Evolutionary conservation across 2,329 filamentous ascomycete genomes (phyloP).

Genomic region (Ramichloridium luteum): DNA sequence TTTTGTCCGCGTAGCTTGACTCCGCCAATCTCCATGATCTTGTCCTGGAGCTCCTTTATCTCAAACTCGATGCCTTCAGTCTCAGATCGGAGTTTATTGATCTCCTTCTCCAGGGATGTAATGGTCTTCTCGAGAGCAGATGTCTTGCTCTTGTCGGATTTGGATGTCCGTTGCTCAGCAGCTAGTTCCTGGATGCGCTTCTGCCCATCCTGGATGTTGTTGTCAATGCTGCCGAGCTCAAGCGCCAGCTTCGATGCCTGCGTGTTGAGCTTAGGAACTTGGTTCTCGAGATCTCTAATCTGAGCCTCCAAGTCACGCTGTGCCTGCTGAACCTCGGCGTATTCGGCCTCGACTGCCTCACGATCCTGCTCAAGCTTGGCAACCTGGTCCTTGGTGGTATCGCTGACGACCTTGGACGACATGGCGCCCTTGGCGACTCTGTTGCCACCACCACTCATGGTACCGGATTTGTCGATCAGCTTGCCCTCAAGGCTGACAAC

Average conservation of each 20-base stretch:
- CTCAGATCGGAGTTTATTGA: conserved; percentile 67
- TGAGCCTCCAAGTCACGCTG: conserved; percentile 66
- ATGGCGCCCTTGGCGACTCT: conserved; percentile 85
- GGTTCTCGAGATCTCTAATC: conserved; percentile 58
- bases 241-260: conserved; percentile 82
- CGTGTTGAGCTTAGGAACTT: conserved; percentile 76
- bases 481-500: conserved; percentile 93
- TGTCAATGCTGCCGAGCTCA: conserved; percentile 75
- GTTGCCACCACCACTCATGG: conserved; percentile 93
- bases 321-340: conserved; percentile 72
- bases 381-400: conserved; percentile 80
- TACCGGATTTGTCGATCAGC: conserved; percentile 94
- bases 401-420: conserved; percentile 88
- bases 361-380: conserved; percentile 75
- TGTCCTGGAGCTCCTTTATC: conserved; percentile 84
- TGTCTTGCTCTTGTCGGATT: conserved; percentile 65
- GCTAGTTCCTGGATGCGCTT: conserved; percentile 75
- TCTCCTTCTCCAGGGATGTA: conserved; percentile 58
- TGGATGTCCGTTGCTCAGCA: conserved; percentile 68
- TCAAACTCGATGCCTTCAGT: conserved; percentile 85
- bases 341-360: conserved; percentile 70
- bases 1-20: conserved; percentile 84
- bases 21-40: conserved; percentile 96
- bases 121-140: conserved; percentile 67
- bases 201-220: conserved; percentile 72